phyloP scores from a whole-genome alignment of 371 early-diverging fungal species.

The Pancytospora philotis region DNA sequence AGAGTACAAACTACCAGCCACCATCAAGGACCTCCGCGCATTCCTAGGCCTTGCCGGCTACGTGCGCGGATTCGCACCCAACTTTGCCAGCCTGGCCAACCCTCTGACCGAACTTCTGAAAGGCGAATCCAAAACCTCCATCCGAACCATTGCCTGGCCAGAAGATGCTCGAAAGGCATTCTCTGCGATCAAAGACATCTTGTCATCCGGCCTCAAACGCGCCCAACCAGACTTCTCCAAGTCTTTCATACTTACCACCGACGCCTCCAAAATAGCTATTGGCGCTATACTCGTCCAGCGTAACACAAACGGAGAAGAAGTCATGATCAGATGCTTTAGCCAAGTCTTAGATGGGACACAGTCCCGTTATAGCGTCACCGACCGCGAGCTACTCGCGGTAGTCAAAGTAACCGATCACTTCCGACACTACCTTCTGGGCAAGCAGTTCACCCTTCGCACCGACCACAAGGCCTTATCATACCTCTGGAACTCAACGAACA shows the following conservation, averaged over 20 bases:
- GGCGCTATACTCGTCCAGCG: too few relatives aligned
- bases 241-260: conserved; percentile 32
- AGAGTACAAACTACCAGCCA: conserved; percentile 3
- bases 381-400: too few relatives aligned
- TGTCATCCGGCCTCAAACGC: not conserved
- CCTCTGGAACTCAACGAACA: too few relatives aligned
- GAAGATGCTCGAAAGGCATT: conserved; percentile 13
- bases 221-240: conserved; percentile 26
- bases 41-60: conserved; percentile 13
- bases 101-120: conserved; percentile 11
- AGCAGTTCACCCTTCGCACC: too few relatives aligned
- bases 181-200: not conserved
- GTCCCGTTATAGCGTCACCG: too few relatives aligned
- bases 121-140: not conserved
- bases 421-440: too few relatives aligned
- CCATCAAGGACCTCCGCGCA: not conserved
- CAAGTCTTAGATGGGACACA: too few relatives aligned
- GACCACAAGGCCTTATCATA: too few relatives aligned
- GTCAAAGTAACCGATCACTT: too few relatives aligned
- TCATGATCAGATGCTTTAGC: too few relatives aligned
- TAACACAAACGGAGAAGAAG: too few relatives aligned
- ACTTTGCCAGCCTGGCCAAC: conserved; percentile 10
- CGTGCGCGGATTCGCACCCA: conserved; percentile 11
- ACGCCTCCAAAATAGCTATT: too few relatives aligned
- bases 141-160: not conserved